Evolutionary conservation across 495 filamentous ascomycete species (phyloP), one percentile per base, ranked within the genome.

Genomic region (Penicillium tannophilum): DNA sequence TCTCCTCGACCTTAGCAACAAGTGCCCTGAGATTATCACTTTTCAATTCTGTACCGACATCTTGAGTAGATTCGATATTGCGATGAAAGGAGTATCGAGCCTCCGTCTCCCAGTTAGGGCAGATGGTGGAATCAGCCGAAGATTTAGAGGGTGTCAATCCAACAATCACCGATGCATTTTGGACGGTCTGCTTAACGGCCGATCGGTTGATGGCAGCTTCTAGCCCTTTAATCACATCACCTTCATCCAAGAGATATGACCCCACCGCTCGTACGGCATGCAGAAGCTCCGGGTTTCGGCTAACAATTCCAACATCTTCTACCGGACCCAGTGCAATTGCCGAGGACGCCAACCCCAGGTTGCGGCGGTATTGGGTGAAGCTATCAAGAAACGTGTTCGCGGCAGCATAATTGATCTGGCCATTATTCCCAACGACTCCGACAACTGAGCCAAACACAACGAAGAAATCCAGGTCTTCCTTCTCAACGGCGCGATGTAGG

Each of bases 351-450:
- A 54, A 19, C 19, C 35, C 51, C 20, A 19, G 20, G 12, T 9
- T 9, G 17, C 17, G 35, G 20, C 31, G 31, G 20, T 52, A 52
- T 6, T 54, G 17, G 6, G 36, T 19, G 16, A 54, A 54, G 14
- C 26, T 23, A 28, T 54, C 51, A 23, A 54, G 19, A 28, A 41
- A 54, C 2, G 31, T 41, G 16, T 98, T 98, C 62, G 94, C 94
- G 55, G 94, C 92, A 11, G 94, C 94, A 77, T 98, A 98, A 77
- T 98, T 98, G 76, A 86, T 81, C 80, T 98, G 94, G 55, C 94
- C 94, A 72, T 97, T 97, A 78, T 81, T 90, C 60, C 94, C 94
- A 75, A 96, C 97, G 20, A 98, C 9, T 9, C n/a, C 51, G 19
- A 3, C 8, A 24, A 54, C 0, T 8, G 51, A 54, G 35, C 51